Base-by-base conservation (phyloP, 768 basidiomycete genomes). In the Trametes villosa region DNA sequence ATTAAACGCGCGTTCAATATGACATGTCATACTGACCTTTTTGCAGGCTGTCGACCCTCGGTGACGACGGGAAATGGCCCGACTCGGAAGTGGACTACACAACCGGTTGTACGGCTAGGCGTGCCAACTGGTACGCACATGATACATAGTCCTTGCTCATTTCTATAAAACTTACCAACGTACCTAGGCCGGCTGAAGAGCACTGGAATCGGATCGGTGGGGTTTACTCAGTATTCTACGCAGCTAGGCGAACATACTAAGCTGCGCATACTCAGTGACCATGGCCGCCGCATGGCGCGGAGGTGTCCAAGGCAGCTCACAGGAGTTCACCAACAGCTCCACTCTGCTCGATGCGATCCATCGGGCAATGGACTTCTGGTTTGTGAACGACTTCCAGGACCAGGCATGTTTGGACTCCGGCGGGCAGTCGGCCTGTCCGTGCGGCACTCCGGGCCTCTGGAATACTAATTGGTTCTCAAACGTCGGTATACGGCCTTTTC, bases 401-500 rank as follows among this genome's bases (percentile, higher is more conserved):
- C 55, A 72, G 0, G 78, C 78, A 22, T 89, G 88, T 66, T 68
- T 88, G 29, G 82, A 82, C 65, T 73, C 68, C 0, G 87, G 87
- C 20, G 86, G 86, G 5, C 78, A 77, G 6, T 33, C 71, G 5
- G 63, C 73, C 1, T 88, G 87, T 63, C 85, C 86, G 7, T 89
- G 87, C 63, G 72, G 72, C 12, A 83, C 83, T 9, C 76, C 79
- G 5, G 83, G 67, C 9, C 47, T 73, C 13, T 87, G 85, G 84
- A 89, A 87, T 64, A 80, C 81, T 1, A 88, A 87, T 67, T 88
- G 86, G 87, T 85, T 79, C 64, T 80, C 81, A 5, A 86, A 86
- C 63, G 83, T 84, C 44, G 11, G 79, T 57, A 2, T 18, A 3
- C n/a, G 29, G 15, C 31, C 15, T 26, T 33, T 2, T 33, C 18